Conservation (phyloP, 2,329 filamentous ascomycete genomes). For the Fusarium kyushuense region DNA sequence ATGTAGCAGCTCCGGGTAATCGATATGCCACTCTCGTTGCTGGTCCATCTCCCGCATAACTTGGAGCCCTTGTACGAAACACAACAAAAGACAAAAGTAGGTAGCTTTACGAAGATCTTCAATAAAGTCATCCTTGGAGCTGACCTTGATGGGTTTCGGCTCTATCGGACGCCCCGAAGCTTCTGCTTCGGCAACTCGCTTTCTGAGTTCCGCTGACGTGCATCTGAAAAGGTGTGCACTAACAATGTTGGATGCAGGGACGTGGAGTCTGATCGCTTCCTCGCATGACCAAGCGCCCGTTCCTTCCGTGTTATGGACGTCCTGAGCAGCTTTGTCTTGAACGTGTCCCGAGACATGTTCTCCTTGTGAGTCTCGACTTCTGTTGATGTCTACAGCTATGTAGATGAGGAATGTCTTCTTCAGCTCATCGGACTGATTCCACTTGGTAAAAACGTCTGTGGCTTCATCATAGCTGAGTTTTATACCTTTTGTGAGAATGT, state of each 20-base stretch:
- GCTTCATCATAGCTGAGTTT: not conserved
- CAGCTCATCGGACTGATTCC: not conserved
- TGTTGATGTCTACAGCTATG: not conserved
- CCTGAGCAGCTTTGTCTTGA: not conserved
- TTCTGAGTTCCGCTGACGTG: not conserved
- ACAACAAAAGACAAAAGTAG: not conserved
- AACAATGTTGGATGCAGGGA: slow-evolving; percentile 5
- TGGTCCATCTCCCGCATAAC: slow-evolving; percentile 3
- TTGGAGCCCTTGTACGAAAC: slow-evolving; percentile 3
- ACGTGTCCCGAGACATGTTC: not conserved
- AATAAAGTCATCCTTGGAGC: accelerated
- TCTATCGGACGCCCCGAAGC: not conserved
- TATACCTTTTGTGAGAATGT: slow-evolving; percentile 10
- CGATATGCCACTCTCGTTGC: not conserved
- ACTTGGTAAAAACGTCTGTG: not conserved
- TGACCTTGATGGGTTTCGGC: not conserved
- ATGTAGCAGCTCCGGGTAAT: not conserved
- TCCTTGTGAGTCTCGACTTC: accelerated
- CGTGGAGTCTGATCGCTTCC: slow-evolving; percentile 8
- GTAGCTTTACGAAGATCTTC: slow-evolving; percentile 2
- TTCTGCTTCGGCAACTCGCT: slow-evolving; percentile 3
- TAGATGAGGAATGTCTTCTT: not conserved
- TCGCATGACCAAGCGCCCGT: slow-evolving; percentile 12
- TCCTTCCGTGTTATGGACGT: slow-evolving; percentile 4
- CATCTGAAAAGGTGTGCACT: slow-evolving; percentile 9